Evolutionary conservation across 257 asterid genomes (phyloP), one percentile per base, ranked within the genome.

Genomic region (Coffea eugenioides): DNA sequence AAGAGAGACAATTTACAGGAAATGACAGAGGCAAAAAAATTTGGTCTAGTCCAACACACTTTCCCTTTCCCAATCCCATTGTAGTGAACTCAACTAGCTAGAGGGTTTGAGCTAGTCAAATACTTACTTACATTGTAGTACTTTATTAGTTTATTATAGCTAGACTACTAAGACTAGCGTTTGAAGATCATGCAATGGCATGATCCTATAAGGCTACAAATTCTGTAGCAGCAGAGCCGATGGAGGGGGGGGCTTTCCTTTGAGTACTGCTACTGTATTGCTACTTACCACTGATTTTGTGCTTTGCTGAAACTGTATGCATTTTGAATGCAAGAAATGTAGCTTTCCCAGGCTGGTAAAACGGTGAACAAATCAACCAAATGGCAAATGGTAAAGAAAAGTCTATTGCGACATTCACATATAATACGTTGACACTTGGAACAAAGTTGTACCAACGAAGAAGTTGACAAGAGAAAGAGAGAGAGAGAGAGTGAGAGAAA

Each of bases 401-500:
- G 83, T 75, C 34, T 49, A 1, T 11, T 74, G 69, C 52, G 73
- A 34, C 62, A 66, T 80, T 64, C 61, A 18, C 51, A 76, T 76
- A 72, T 68, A 78, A 75, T 45, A 80, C 79, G 80, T 82, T 80
- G 88, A 87, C 88, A 85, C 86, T 82, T 84, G 79, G 86, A 84
- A 85, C 80, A 86, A 86, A 85, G 82, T 69, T 69, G 85, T 83
- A 77, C 80, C 81, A 71, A 79, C 72, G 46, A 77, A 46, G 95
- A 90, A 82, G 92, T 87, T 88, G 97, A 89, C 90, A 85, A 83
- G 73, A 49, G 87, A 74, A 85, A 83, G 73, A 49, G 87, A 74
- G 82, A 68, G 77, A 59, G 45, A 36, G 69, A 39, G 4, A 43
- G 87, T 71, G 82, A 62, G 77, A 59, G 45, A 36, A 51, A 23